These are phyloP conservation scores for Morella rubra DNA, from an alignment of 306 rosid species.

Conservation along the genomic window DNA sequence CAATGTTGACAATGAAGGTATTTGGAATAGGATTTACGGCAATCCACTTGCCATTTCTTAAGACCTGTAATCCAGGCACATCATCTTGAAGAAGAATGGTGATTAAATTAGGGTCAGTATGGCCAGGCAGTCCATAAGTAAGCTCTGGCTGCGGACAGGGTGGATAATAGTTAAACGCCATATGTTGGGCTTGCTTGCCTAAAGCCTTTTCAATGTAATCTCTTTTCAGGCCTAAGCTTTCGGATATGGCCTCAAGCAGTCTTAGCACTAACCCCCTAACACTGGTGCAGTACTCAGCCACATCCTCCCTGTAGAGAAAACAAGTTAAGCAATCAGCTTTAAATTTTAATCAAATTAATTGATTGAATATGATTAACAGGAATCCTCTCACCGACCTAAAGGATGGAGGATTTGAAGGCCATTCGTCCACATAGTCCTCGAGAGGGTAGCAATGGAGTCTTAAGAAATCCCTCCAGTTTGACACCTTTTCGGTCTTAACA, in stretches of 20 bases:
- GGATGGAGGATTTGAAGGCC: conserved; percentile 51
- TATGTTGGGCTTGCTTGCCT: conserved; percentile 50
- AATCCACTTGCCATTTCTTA: conserved; percentile 42
- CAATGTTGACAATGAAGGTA: conserved; percentile 49
- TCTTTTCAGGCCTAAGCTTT: conserved; percentile 43
- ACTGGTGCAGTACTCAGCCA: conserved; percentile 38
- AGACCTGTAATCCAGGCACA: conserved; percentile 55
- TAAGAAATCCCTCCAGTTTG: conserved; percentile 58
- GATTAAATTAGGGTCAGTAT: conserved; percentile 50
- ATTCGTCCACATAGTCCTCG: conserved; percentile 36
- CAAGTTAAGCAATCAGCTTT: neutral
- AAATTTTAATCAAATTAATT: too few species aligned
- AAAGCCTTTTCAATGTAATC: conserved; percentile 30
- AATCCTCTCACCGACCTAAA: conserved; percentile 31
- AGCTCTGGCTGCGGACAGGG: conserved; percentile 58
- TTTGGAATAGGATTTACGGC: conserved; percentile 48
- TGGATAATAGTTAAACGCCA: conserved; percentile 60
- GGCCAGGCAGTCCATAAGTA: conserved; percentile 52
- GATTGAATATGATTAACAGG: neutral
- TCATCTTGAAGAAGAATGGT: conserved; percentile 54
- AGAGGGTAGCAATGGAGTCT: conserved; percentile 52
- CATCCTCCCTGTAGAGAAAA: conserved; percentile 22
- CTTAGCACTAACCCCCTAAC: conserved; percentile 38
- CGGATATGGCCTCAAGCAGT: conserved; percentile 48
- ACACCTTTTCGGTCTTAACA: conserved; percentile 41